Base-by-base conservation (phyloP, 176 grass and related monocot species). In the Juncus inflexus region DNA sequence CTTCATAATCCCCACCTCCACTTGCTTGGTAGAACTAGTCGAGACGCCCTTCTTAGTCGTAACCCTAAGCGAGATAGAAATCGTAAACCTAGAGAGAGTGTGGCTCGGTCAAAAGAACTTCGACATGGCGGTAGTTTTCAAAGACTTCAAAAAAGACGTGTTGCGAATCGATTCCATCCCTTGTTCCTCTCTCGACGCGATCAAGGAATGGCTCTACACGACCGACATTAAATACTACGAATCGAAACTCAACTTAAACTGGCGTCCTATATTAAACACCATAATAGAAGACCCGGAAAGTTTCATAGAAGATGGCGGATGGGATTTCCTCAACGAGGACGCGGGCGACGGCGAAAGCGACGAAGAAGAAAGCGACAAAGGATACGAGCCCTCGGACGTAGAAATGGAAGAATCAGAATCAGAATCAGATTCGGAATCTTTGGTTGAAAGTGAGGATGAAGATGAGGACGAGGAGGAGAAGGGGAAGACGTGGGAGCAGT, bases 171-270 rank as follows among this genome's bases (percentile, higher is more conserved):
- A 96, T 75, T 96, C 91, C 7, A 96, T 96, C 53, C 91, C 84
- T 6, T 85, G 84, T 8, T 42, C 79, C 3, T 90, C 84, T 4
- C 76, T 88, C 8, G 84, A 96, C 12, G 74, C 80, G 52, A 87
- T 96, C 65, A 96, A 96, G 75, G 91, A 96, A 58, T 90, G 91
- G 84, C 81, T 96, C 4, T 86, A 96, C 56, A 86, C 91, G 12
- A 90, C 87, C 15, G 91, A 90, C 60, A 69, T 96, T 28, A 96
- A 96, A 74, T 90, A 96, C 49, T 96, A 96, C 3, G 91, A 96
- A 79, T 90, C 84, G 61, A 87, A 78, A 64, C 66, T 96, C 76
- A 90, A 96, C 60, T 61, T 96, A 58, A 90, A 87, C 60, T 96
- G 87, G 91, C 84, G 87, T 4, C 84, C 87, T 50, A 96, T 96